Percentiles rank a stretch among this genome's conserved stretches.
These are phyloP conservation scores for Begonia loranthoides DNA, from an alignment of 306 rosid species.

Conservation along the genomic window DNA sequence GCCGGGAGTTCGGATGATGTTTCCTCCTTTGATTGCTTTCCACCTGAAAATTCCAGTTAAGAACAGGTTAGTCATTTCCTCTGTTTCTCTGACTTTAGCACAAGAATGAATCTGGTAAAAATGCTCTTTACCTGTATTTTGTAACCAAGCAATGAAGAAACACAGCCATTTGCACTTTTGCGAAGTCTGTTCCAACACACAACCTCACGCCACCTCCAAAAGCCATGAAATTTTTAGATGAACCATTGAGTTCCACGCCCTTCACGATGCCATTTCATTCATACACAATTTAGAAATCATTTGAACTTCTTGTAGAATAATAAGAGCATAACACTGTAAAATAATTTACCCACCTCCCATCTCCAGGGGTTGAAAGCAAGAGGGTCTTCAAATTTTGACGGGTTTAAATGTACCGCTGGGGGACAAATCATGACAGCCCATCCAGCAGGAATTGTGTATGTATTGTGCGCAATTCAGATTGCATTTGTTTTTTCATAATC, in stretches of 20 bases:
- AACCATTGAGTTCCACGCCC: slow-evolving; percentile 16
- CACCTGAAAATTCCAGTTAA: slow-evolving; percentile 25
- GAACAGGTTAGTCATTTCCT: neutral
- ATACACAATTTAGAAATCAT: neutral
- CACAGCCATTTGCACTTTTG: slow-evolving; percentile 81
- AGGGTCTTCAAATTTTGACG: neutral
- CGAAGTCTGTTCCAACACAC: slow-evolving; percentile 80
- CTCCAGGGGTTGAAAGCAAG: neutral
- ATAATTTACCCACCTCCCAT: neutral
- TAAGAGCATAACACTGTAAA: neutral
- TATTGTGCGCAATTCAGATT: no score
- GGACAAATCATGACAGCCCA: slow-evolving; percentile 99
- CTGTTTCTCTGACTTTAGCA: neutral
- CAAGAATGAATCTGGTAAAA: no score
- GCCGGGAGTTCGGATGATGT: slow-evolving; percentile 39
- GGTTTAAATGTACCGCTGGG: slow-evolving; percentile 88
- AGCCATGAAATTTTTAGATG: slow-evolving; percentile 67
- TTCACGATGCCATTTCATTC: neutral
- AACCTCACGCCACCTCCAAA: slow-evolving; percentile 95
- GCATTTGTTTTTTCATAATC: no score
- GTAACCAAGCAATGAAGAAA: slow-evolving; percentile 70
- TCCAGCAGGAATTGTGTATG: slow-evolving; percentile 82
- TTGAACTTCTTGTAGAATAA: neutral
- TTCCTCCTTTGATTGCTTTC: slow-evolving; percentile 58
- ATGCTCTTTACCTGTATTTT: slow-evolving; percentile 62